Evolutionary conservation across 2,329 filamentous ascomycete genomes (phyloP), one percentile per base, ranked within the genome.

Genomic region (Thelonectria olida): DNA sequence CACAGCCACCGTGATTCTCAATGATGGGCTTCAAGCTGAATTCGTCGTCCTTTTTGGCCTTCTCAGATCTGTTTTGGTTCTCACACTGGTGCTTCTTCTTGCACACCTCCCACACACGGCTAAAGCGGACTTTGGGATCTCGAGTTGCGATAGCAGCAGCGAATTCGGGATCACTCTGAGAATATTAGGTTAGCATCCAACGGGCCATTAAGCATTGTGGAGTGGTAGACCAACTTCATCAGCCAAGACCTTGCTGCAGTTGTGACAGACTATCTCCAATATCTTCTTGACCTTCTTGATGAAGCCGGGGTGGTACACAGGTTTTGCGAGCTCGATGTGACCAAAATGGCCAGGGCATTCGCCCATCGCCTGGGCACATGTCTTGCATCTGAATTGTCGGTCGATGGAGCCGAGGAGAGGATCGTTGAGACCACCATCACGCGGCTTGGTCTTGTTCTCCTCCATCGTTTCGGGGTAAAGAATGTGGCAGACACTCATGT

Each of bases 391-490:
- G 83, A 93, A 96, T 76, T 93, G 91, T 67, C 96, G 90, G 78
- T 99, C 96, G 77, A 99, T 97, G 50, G 96, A 97, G 60, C 96
- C 96, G 52, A 99, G 90, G 71, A 94, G 92, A 67, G 96, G 94
- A 76, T 99, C 96, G 77, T 98, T 98, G 70, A 98, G 85, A 74
- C 96, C 96, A 75, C 91, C 90, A 64, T 96, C 91, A 70, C 96
- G 93, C 67, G 96, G 96, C 77, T 92, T 92, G 69, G 92, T 90
- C 74, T 94, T 92, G 78, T 91, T 91, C 80, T 99, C 96, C 76
- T 99, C 96, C 96, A 99, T 97, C 25, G 96, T 98, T 84, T 99
- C 96, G n/a, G 96, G 94, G 76, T 97, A 98, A 78, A 96, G 87
- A 77, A 99, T 95, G 78, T 97, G 92, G 71, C 90, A 92, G 66